phyloP scores from a whole-genome alignment of 2,329 filamentous ascomycete genomes.

The Aspergillus phoenicis region DNA sequence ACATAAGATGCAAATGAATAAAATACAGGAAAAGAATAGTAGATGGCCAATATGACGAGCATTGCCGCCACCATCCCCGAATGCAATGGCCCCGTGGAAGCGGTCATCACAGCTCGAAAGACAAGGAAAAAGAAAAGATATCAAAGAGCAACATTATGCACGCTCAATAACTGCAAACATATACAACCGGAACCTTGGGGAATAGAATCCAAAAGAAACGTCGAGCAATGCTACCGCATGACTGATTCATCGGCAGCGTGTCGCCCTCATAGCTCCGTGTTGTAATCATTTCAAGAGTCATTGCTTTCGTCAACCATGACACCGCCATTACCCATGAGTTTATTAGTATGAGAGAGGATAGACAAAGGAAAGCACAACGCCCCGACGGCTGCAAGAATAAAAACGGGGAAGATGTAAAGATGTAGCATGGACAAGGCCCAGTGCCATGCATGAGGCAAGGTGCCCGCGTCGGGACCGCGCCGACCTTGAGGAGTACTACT shows the following conservation, averaged over 20 bases:
- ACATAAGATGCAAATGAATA: conserved; percentile 4
- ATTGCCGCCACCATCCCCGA: neutral
- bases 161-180: conserved; percentile 42
- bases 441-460: conserved; percentile 8
- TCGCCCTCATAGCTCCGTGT: conserved; percentile 17
- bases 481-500: neutral
- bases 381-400: conserved; percentile 2
- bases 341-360: conserved; percentile 23
- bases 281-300: conserved; percentile 29
- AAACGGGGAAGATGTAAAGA: conserved; percentile 11
- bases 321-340: conserved; percentile 31
- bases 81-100: conserved; percentile 11
- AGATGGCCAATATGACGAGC: neutral
- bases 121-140: conserved; percentile 13
- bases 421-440: conserved; percentile 9
- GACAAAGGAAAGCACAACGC: conserved; percentile 14
- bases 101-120: conserved; percentile 1
- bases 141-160: conserved; percentile 34
- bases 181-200: conserved; percentile 33
- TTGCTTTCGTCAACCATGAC: conserved; percentile 43
- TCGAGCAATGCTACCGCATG: conserved; percentile 8
- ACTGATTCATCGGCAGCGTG: neutral
- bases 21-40: conserved; percentile 6
- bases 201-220: conserved; percentile 20
- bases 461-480: neutral